Evolutionary conservation across 2,329 filamentous ascomycete species (phyloP).

Genomic region (Fusarium begoniae): DNA sequence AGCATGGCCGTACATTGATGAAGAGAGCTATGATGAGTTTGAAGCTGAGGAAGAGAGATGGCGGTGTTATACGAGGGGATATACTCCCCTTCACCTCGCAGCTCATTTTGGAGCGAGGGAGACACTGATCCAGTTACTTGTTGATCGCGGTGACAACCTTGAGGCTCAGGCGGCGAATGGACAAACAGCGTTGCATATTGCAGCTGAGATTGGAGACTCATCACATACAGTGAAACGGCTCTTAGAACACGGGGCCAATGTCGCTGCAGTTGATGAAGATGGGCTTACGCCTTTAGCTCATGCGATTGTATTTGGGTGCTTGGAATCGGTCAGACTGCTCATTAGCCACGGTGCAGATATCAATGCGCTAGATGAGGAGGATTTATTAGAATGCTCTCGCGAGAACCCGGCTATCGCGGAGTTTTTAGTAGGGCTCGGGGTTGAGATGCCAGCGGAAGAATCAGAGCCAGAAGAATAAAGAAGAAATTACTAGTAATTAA

Average conservation of each 20-base stretch:
- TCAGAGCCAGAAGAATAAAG: background rate
- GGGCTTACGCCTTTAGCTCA: background rate
- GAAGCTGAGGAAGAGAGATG: background rate
- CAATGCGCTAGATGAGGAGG: background rate
- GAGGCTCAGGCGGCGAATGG: background rate
- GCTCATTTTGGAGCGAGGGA: background rate
- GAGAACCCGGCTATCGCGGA: background rate
- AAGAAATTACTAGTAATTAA: background rate
- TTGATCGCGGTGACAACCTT: background rate
- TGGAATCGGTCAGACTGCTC: background rate
- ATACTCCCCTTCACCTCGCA: background rate
- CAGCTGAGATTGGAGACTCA: background rate
- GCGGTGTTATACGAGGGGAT: background rate
- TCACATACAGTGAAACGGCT: background rate
- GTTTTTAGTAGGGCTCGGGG: background rate
- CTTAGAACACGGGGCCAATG: background rate
- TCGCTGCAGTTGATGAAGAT: background rate
- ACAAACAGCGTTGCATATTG: background rate
- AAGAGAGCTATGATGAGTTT: background rate
- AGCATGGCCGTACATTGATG: background rate
- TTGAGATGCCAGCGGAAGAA: background rate
- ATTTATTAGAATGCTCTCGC: background rate
- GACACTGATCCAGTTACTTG: background rate
- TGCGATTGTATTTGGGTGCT: background rate
- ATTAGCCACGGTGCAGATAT: constrained; percentile 2